Evolutionary conservation across 768 basidiomycete genomes (phyloP).

Genomic region (Boletales sp.): DNA sequence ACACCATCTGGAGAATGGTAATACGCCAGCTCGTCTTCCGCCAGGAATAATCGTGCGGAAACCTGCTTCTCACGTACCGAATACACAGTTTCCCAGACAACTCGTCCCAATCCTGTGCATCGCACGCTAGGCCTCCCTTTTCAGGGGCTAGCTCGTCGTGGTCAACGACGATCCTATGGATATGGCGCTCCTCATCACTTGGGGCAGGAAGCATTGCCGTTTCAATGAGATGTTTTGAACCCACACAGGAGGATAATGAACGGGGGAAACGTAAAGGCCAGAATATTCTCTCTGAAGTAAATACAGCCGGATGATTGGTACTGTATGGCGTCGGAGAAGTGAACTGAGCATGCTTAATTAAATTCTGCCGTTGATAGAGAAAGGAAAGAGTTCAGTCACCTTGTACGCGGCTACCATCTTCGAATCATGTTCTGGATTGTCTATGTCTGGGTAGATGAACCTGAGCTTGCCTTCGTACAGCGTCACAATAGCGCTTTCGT

Average conservation of each 20-base stretch:
- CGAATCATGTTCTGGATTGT: slow-evolving; percentile 10
- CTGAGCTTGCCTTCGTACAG: slow-evolving; percentile 23
- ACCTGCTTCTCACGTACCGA: slow-evolving; percentile 19
- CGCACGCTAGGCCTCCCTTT: slow-evolving; percentile 11
- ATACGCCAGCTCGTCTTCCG: slow-evolving; percentile 20
- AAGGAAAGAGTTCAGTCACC: slow-evolving; percentile 6
- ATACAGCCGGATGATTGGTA: slow-evolving; percentile 17
- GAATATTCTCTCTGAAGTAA: slow-evolving; percentile 28
- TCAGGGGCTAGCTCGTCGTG: slow-evolving; percentile 15
- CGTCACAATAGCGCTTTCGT: slow-evolving; percentile 24
- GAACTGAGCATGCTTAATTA: slow-evolving; percentile 16
- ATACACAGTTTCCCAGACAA: slow-evolving; percentile 27
- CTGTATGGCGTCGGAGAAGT: slow-evolving; percentile 12
- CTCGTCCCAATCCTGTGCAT: slow-evolving; percentile 32
- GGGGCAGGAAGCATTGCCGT: slow-evolving; percentile 18
- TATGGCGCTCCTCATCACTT: slow-evolving; percentile 12
- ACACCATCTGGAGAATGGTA: slow-evolving; percentile 25
- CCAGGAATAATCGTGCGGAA: slow-evolving; percentile 22
- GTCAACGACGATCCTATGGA: slow-evolving; percentile 21
- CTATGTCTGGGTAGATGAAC: slow-evolving; percentile 26
- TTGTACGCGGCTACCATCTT: slow-evolving; percentile 17
- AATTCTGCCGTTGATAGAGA: background rate
- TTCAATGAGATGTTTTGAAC: slow-evolving; percentile 20
- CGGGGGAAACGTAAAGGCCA: slow-evolving; percentile 21
- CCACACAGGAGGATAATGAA: background rate